These are phyloP conservation scores for Cladorrhinum sp. DNA, from an alignment of 2,329 filamentous ascomycete genomes.

Conservation along the genomic window DNA sequence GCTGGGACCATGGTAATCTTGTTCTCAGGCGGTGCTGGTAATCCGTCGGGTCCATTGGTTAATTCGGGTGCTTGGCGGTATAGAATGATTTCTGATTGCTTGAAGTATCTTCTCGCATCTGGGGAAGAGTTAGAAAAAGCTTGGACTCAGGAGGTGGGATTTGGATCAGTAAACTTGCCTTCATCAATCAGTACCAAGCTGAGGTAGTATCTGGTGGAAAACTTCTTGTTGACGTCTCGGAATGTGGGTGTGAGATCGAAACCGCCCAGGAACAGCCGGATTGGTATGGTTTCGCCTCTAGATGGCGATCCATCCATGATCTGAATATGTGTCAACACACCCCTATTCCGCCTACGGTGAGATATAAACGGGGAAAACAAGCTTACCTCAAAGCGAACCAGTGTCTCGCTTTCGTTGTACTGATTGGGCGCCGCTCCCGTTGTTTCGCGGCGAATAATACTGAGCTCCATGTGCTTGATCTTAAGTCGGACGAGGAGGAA, in stretches of 20 bases:
- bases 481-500: conserved; percentile 95
- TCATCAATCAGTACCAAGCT: conserved; percentile 95
- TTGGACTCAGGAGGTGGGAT: background rate
- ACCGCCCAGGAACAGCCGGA: conserved; percentile 91
- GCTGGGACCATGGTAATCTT: conserved; percentile 43
- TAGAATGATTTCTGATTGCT: conserved; percentile 97
- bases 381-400: conserved; percentile 87
- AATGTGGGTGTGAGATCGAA: conserved; percentile 98
- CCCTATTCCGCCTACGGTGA: background rate
- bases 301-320: conserved; percentile 99
- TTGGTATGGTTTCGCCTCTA: conserved; percentile 90
- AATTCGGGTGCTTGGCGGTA: conserved; percentile 75
- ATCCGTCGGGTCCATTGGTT: conserved; percentile 37
- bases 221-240: conserved; percentile 99
- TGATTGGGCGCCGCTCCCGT: conserved; percentile 96
- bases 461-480: conserved; percentile 99
- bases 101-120: conserved; percentile 98
- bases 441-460: conserved; percentile 94
- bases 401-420: conserved; percentile 98
- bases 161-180: conserved; percentile 50
- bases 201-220: conserved; percentile 95
- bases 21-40: conserved; percentile 46
- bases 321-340: conserved; percentile 37
- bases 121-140: conserved; percentile 24
- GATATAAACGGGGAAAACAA: background rate